Percentiles rank a stretch among this genome's conserved stretches.
These are phyloP conservation scores for Aspergillus phoenicis DNA, from an alignment of 2,329 filamentous ascomycete genomes.

Conservation along the genomic window DNA sequence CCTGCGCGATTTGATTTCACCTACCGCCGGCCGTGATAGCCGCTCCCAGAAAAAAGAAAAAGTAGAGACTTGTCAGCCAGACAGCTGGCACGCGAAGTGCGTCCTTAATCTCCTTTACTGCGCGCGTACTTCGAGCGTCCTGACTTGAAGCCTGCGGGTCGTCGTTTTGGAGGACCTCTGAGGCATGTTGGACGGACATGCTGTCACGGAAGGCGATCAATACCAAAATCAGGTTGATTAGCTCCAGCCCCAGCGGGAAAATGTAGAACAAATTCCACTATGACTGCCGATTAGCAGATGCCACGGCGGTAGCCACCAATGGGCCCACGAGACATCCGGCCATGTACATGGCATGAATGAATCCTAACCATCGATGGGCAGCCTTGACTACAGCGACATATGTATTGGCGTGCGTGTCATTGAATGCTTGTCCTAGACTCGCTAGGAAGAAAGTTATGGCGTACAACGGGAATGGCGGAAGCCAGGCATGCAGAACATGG, in stretches of 20 bases:
- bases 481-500: slow-evolving; percentile 58
- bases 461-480: slow-evolving; percentile 60
- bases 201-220: slow-evolving; percentile 54
- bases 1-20: background rate
- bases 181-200: slow-evolving; percentile 6
- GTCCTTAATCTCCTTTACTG: slow-evolving; percentile 27
- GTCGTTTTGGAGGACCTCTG: background rate
- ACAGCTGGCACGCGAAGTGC: slow-evolving; percentile 37
- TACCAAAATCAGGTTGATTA: slow-evolving; percentile 54
- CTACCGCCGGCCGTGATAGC: slow-evolving; percentile 54
- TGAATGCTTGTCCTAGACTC: slow-evolving; percentile 62
- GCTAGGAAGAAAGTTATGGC: slow-evolving; percentile 61
- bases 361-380: slow-evolving; percentile 63
- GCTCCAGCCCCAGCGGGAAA: slow-evolving; percentile 56
- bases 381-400: slow-evolving; percentile 57
- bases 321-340: slow-evolving; percentile 60
- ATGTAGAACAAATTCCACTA: slow-evolving; percentile 62
- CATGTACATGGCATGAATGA: slow-evolving; percentile 66
- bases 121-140: slow-evolving; percentile 9
- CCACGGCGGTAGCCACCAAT: slow-evolving; percentile 58
- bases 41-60: slow-evolving; percentile 64
- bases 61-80: slow-evolving; percentile 64
- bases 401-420: slow-evolving; percentile 66
- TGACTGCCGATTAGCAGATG: slow-evolving; percentile 37
- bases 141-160: background rate